Evolutionary conservation across 75 land plant genomes (phyloP), one percentile per base, ranked within the genome.

Genomic region (Isoetes taiwanensis): DNA sequence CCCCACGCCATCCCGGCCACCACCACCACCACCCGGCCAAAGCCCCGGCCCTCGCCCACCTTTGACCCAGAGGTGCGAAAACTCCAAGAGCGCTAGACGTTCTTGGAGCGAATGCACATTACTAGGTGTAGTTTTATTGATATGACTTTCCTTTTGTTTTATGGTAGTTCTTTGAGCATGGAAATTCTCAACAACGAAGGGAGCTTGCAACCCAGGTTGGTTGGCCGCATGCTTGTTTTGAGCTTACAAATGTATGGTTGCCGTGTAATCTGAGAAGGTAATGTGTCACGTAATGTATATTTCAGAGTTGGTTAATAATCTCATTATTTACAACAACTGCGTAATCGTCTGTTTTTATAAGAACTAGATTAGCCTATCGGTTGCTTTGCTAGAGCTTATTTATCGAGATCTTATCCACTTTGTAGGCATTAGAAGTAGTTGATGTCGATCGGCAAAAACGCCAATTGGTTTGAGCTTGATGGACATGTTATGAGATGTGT

Each of bases 191-290:
- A 30, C 88, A 84, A 63, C 66, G 69, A 34, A 59, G 79, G 29
- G 81, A 84, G 52, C 43, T 84, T 29, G 88, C 81, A 17, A 43
- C 64, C 43, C 61, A 74, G 48, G 78, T n/a, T 84, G 3, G 64
- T 54, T 61, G 81, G 85, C 5, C 81, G 81, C 72, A 80, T 84
- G 2, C 35, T 84, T 57, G 55, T 77, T 0, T 85, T 81, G 2
- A 84, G 88, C 30, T 78, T 84, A 55, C 88, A 84, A 50, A 84
- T 81, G 88, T 84, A 84, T 74, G 88, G 88, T 37, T 84, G 88
- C 50, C 61, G 88, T 52, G 88, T 84, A 30, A 84, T 84, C 53
- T 85, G n/a, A 84, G 56, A 84, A 84, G 88, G 88, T 84, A 55
- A 17, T 61, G 12, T 1, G 38, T 53, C 56, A 29, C 11, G 28